Evolutionary conservation across 495 filamentous ascomycete species (phyloP).

Genomic region (Filosporella fistucella): DNA sequence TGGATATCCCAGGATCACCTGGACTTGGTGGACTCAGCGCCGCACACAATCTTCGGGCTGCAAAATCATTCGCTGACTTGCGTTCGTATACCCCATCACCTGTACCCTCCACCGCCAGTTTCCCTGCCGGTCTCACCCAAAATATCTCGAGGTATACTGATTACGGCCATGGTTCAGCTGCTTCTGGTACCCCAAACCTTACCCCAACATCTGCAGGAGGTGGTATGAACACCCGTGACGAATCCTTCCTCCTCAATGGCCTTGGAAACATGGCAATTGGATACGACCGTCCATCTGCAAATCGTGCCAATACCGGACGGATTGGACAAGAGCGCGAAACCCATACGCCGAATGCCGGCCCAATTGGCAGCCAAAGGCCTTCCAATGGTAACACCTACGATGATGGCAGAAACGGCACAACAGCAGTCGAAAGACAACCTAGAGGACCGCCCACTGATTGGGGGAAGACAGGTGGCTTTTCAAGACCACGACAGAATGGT

Average conservation of each 20-base stretch:
- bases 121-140: conserved; percentile 65
- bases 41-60: conserved; percentile 77
- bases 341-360: conserved; percentile 47
- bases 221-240: conserved; percentile 39
- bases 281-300: conserved; percentile 63
- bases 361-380: conserved; percentile 85
- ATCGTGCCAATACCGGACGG: conserved; percentile 45
- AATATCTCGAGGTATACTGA: conserved; percentile 61
- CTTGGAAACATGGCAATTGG: conserved; percentile 35
- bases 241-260: conserved; percentile 51
- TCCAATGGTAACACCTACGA: conserved; percentile 62
- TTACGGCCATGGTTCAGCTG: conserved; percentile 37
- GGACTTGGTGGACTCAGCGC: conserved; percentile 45
- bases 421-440: conserved; percentile 65
- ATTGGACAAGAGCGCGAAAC: conserved; percentile 32
- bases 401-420: conserved; percentile 55
- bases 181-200: conserved; percentile 65
- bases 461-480: conserved; percentile 58
- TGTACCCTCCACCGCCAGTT: conserved; percentile 81
- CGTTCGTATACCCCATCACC: conserved; percentile 94
- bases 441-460: conserved; percentile 76
- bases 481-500: conserved; percentile 67
- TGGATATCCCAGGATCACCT: conserved; percentile 82
- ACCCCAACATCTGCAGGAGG: conserved; percentile 70
- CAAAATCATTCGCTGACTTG: conserved; percentile 95